These are phyloP conservation scores for Ilyonectria destructans DNA, from an alignment of 2,329 filamentous ascomycete species.

Conservation along the genomic window DNA sequence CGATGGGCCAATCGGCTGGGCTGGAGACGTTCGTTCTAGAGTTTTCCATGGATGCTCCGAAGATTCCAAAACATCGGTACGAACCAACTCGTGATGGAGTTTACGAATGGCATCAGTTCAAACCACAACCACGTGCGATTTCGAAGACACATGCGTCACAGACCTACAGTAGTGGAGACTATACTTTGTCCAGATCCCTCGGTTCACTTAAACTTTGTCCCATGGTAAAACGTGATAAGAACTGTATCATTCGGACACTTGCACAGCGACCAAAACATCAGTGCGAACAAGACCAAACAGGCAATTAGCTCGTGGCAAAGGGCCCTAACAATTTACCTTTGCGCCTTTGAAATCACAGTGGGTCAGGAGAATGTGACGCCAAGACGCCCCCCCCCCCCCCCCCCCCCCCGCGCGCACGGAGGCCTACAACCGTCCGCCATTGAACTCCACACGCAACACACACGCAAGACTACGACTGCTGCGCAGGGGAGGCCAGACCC, in stretches of 20 bases:
- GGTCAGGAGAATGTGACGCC: neutral
- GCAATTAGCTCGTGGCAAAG: neutral
- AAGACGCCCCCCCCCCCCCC: no score
- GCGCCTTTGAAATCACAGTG: neutral
- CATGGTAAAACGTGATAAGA: neutral
- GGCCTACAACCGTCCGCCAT: neutral
- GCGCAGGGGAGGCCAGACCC: neutral
- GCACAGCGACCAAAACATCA: neutral
- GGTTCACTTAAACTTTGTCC: neutral
- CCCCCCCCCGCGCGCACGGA: no score
- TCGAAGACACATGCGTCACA: neutral
- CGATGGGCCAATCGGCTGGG: neutral
- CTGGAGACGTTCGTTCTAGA: neutral
- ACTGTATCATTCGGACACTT: neutral
- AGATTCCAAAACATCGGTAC: neutral
- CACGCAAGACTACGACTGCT: neutral
- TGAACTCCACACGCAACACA: neutral
- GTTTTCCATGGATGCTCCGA: neutral
- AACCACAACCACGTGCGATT: neutral
- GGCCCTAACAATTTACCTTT: neutral
- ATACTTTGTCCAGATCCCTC: neutral
- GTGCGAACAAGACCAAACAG: neutral
- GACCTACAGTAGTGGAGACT: neutral
- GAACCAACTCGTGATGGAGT: neutral
- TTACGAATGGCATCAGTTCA: neutral